Percentiles rank a stretch among this genome's conserved stretches.
These are phyloP conservation scores for Platanus orientalis DNA, from an alignment of 164 flowering plant genomes.

Conservation along the genomic window DNA sequence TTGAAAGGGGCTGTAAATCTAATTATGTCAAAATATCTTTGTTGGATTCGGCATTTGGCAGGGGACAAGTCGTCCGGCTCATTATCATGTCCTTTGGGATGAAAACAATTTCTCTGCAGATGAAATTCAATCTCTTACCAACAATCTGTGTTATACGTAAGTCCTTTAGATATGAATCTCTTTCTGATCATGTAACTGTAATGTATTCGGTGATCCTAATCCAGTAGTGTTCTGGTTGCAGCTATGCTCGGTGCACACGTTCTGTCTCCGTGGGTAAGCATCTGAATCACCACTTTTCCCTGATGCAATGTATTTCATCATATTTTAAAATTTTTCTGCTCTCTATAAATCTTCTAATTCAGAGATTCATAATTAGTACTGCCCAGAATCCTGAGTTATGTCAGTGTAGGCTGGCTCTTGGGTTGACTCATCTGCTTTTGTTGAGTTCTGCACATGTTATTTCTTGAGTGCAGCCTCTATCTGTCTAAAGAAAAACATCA, in stretches of 20 bases:
- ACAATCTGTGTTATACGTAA: constrained; percentile 74
- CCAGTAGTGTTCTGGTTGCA: constrained; percentile 8
- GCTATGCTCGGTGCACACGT: constrained; percentile 47
- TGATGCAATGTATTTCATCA: too few relatives aligned
- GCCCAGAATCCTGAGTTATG: too few relatives aligned
- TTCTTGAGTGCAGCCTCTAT: too few relatives aligned
- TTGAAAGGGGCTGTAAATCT: not conserved
- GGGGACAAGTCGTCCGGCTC: constrained; percentile 84
- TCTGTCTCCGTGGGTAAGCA: constrained; percentile 43
- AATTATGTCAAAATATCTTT: not conserved
- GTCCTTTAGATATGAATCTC: not conserved
- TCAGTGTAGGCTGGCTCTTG: too few relatives aligned
- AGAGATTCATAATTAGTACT: too few relatives aligned
- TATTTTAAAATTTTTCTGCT: too few relatives aligned
- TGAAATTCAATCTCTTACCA: constrained; percentile 61
- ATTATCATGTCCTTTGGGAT: constrained; percentile 28
- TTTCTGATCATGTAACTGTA: not conserved
- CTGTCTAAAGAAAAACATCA: too few relatives aligned
- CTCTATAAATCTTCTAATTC: too few relatives aligned
- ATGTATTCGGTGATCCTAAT: not conserved
- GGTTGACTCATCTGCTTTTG: too few relatives aligned
- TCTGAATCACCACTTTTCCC: too few relatives aligned
- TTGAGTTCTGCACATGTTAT: too few relatives aligned
- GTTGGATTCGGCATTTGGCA: constrained; percentile 14
- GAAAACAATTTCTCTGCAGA: constrained; percentile 35